These are phyloP conservation scores for Pseudocercospora vitis DNA, from an alignment of 2,329 filamentous ascomycete species.

Conservation along the genomic window DNA sequence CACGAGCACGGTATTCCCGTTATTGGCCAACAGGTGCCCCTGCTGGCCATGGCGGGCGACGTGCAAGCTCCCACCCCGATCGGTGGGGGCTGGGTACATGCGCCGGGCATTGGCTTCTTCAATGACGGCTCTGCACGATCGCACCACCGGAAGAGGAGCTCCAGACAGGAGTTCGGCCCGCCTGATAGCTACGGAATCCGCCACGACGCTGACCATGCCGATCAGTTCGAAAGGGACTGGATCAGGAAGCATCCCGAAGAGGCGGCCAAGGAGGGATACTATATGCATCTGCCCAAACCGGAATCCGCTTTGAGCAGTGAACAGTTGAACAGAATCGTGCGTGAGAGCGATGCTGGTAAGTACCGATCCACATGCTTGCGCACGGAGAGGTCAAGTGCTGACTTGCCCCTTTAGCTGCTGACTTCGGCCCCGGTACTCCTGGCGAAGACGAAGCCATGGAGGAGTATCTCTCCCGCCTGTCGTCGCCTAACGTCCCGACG, in stretches of 20 bases:
- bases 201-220: conserved; percentile 71
- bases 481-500: conserved; percentile 60
- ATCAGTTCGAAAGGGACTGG: conserved; percentile 88
- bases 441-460: conserved; percentile 88
- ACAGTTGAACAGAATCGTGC: conserved; percentile 86
- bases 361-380: neutral
- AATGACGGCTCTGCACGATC: conserved; percentile 59
- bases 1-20: conserved; percentile 82
- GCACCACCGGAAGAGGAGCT: conserved; percentile 67
- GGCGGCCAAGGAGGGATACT: conserved; percentile 74
- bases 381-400: conserved; percentile 12
- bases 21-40: conserved; percentile 88
- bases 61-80: conserved; percentile 91
- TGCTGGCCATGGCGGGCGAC: conserved; percentile 89
- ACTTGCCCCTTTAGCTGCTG: conserved; percentile 17
- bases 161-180: conserved; percentile 68
- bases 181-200: conserved; percentile 91
- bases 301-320: conserved; percentile 87
- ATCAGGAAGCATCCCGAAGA: conserved; percentile 88
- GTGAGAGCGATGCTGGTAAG: conserved; percentile 62
- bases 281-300: conserved; percentile 60
- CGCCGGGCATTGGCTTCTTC: conserved; percentile 53
- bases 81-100: conserved; percentile 49
- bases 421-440: conserved; percentile 66
- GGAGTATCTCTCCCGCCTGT: conserved; percentile 74